Conservation (phyloP, 73 alveolate genomes). For the Paramecium octaurelia region DNA sequence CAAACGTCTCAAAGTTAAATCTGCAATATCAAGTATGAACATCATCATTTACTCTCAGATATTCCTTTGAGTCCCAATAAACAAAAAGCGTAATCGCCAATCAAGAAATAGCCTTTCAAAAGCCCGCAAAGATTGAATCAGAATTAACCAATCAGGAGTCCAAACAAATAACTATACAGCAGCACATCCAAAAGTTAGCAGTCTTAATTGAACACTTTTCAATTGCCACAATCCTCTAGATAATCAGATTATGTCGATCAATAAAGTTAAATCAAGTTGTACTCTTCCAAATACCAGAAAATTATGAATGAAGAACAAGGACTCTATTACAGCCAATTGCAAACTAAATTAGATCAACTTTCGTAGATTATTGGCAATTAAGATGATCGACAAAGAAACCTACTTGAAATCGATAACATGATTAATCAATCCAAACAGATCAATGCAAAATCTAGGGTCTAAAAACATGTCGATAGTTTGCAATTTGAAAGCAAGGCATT, state of each 20-base stretch:
- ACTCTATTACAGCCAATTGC: background rate
- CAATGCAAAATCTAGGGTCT: background rate
- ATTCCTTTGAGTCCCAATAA: background rate
- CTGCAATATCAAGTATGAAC: background rate
- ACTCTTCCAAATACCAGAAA: background rate
- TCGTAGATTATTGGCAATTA: background rate
- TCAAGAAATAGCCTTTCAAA: background rate
- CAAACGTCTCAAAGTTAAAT: constrained; percentile 3
- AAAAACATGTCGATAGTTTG: background rate
- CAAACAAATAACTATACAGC: background rate
- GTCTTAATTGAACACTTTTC: background rate
- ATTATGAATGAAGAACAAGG: constrained; percentile 17
- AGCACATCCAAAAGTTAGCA: background rate
- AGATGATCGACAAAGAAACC: background rate
- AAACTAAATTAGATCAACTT: constrained; percentile 1
- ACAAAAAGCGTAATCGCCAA: background rate
- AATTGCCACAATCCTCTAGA: background rate
- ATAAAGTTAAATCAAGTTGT: background rate
- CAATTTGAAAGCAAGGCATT: background rate
- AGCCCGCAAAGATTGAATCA: background rate
- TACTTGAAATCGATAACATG: background rate
- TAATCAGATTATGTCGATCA: background rate
- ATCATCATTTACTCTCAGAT: background rate
- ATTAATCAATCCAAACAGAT: background rate
- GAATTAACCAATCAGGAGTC: background rate